Conservation (phyloP, 768 basidiomycete species). For the Myochromella boudieri region DNA sequence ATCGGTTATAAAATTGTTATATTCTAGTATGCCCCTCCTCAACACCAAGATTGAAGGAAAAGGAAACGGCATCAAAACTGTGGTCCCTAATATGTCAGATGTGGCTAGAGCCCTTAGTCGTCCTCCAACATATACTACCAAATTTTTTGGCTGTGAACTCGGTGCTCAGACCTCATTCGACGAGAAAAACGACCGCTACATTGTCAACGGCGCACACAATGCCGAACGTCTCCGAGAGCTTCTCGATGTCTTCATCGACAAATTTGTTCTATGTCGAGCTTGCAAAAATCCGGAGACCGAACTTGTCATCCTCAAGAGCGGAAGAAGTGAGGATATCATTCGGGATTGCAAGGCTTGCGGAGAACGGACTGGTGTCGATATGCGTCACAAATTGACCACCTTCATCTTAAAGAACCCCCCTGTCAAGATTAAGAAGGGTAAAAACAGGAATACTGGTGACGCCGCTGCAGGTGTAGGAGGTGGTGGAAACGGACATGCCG, state of each 20-base stretch:
- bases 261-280: slow-evolving; percentile 93
- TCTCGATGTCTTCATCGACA: slow-evolving; percentile 96
- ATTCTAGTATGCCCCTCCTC: slow-evolving; percentile 85
- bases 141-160: slow-evolving; percentile 98
- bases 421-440: slow-evolving; percentile 77
- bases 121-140: slow-evolving; percentile 95
- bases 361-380: slow-evolving; percentile 86
- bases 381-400: slow-evolving; percentile 94
- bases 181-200: slow-evolving; percentile 96
- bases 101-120: slow-evolving; percentile 93
- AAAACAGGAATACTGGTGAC: slow-evolving; percentile 47
- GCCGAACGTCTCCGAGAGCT: slow-evolving; percentile 90
- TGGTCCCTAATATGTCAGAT: slow-evolving; percentile 98
- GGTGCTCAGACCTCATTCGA: slow-evolving; percentile 97
- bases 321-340: slow-evolving; percentile 80
- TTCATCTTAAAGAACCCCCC: slow-evolving; percentile 99
- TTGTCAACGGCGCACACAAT: slow-evolving; percentile 97
- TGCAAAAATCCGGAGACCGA: slow-evolving; percentile 99
- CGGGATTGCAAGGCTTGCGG: slow-evolving; percentile 99
- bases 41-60: slow-evolving; percentile 97
- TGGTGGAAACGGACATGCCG: slow-evolving; percentile 28
- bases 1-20: slow-evolving; percentile 9
- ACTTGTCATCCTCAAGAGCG: slow-evolving; percentile 82
- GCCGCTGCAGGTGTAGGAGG: slow-evolving; percentile 25
- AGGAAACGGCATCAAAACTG: slow-evolving; percentile 99